These are phyloP conservation scores for Hygrophorus russula DNA, from an alignment of 768 basidiomycete genomes.

Conservation along the genomic window DNA sequence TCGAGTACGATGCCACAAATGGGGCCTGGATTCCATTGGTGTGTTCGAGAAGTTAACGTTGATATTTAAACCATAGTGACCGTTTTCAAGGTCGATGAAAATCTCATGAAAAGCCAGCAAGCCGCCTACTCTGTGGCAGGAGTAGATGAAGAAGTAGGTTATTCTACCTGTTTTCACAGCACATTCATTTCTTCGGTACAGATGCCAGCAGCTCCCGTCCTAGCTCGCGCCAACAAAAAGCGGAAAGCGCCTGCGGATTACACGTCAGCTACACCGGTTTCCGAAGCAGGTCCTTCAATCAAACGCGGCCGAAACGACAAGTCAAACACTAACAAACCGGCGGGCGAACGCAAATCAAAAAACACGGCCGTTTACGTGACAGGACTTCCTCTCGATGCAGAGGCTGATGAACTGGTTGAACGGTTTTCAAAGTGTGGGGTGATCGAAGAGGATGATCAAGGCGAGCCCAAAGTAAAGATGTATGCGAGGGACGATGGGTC, in stretches of 20 bases:
- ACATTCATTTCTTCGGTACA: conserved; percentile 18
- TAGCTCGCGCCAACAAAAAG: conserved; percentile 73
- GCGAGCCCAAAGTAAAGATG: conserved; percentile 89
- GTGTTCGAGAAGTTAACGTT: conserved; percentile 15
- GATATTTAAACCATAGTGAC: not conserved
- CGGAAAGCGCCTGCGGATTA: conserved; percentile 66
- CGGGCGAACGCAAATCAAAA: conserved; percentile 60
- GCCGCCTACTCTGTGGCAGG: conserved; percentile 89
- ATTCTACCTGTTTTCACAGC: not conserved
- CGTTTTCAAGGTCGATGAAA: conserved; percentile 65
- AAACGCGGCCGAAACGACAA: conserved; percentile 61
- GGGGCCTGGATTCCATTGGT: conserved; percentile 81
- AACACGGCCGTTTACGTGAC: conserved; percentile 92
- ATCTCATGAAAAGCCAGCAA: conserved; percentile 80
- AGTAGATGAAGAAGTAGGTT: conserved; percentile 84
- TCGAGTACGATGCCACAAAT: conserved; percentile 76
- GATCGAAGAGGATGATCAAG: conserved; percentile 86
- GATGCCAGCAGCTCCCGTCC: conserved; percentile 82
- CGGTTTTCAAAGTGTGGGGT: conserved; percentile 91
- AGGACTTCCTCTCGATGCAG: conserved; percentile 67
- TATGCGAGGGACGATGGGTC: conserved; percentile 81
- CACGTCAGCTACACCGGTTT: conserved; percentile 39
- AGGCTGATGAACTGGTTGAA: conserved; percentile 61
- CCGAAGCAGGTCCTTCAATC: conserved; percentile 38
- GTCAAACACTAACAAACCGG: conserved; percentile 10